phyloP scores from a whole-genome alignment of 352 stramenopile genomes.

The Phytopythium litorale region DNA sequence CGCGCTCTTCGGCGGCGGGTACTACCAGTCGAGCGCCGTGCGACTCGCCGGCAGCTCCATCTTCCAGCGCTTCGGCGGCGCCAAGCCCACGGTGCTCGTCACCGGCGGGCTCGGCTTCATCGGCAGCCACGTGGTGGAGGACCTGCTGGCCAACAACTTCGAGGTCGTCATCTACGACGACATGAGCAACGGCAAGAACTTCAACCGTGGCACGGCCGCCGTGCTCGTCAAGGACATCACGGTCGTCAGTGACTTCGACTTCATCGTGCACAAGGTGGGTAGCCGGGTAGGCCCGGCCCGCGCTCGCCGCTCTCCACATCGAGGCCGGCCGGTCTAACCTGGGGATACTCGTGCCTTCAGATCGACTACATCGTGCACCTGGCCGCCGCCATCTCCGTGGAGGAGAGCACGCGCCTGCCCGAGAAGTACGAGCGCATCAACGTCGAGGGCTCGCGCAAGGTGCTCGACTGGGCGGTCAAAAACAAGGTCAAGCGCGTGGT shows the following conservation, averaged over 20 bases:
- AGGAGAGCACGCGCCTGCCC: conserved; percentile 76
- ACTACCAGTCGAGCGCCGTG: conserved; percentile 20
- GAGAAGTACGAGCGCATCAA: conserved; percentile 88
- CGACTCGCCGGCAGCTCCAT: conserved; percentile 3
- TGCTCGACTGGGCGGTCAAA: conserved; percentile 73
- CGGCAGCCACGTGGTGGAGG: conserved; percentile 60
- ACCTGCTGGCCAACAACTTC: conserved; percentile 44
- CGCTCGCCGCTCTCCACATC: neutral
- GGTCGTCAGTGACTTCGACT: conserved; percentile 57
- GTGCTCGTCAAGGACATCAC: conserved; percentile 67
- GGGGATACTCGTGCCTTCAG: neutral
- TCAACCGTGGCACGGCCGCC: conserved; percentile 41
- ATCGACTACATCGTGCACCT: conserved; percentile 82
- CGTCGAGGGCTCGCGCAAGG: conserved; percentile 75
- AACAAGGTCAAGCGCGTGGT: conserved; percentile 78
- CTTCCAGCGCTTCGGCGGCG: conserved; percentile 16
- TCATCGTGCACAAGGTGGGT: conserved; percentile 65
- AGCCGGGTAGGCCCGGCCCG: neutral
- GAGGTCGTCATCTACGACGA: conserved; percentile 64
- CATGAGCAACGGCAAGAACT: conserved; percentile 69
- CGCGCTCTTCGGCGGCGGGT: conserved; percentile 39
- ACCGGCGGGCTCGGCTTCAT: conserved; percentile 64
- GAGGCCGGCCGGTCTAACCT: neutral
- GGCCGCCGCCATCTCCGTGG: conserved; percentile 79
- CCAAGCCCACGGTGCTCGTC: conserved; percentile 46